Evolutionary conservation across 2,329 filamentous ascomycete species (phyloP), one percentile per base, ranked within the genome.

Genomic region (Claviceps sp.): DNA sequence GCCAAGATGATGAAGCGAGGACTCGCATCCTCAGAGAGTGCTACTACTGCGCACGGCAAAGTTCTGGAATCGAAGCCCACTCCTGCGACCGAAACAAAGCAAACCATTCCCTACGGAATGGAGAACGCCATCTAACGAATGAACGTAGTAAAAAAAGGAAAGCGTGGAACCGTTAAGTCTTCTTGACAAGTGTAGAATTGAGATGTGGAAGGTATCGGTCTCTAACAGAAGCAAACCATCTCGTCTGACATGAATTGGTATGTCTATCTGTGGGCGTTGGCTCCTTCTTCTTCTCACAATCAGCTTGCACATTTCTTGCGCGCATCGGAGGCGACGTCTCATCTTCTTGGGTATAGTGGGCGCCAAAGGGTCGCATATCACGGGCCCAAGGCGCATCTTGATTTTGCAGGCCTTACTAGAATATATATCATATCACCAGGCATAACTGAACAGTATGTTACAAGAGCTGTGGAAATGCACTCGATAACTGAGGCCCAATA

Each of bases 1-100:
- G 88, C 88, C 6, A 87, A 84, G 62, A 93, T 96, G 83, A 88
- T 90, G 77, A 90, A 86, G 68, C 79, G 88, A 48, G 85, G 85
- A 1, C 64, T 81, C 3, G 70, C 67, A 5, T 65, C 69, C 2
- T 65, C 69, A 2, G 67, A 59, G 54, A 66, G 66, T 26, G 65
- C 66, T 4, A 37, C 66, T 4, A 37, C 57, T 16, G 60, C 53
- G 42, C 65, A 60, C 50, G 64, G 60, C 48, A 71, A 66, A 52
- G 64, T 59, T n/a, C 59, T 63, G 37, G 61, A 51, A 22, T 63
- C 66, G 3, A 65, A 60, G 41, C 57, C 63, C 2, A 61, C 60
- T 42, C 57, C 63, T 3, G 61, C 61, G 3, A 52, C 55, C 16
- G 52, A 50, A 3, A 52, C 58, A 6, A 58, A 54, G 42, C 50